Base-by-base conservation (phyloP, 148 eudicot genomes). In the Mesembryanthemum crystallinum region DNA sequence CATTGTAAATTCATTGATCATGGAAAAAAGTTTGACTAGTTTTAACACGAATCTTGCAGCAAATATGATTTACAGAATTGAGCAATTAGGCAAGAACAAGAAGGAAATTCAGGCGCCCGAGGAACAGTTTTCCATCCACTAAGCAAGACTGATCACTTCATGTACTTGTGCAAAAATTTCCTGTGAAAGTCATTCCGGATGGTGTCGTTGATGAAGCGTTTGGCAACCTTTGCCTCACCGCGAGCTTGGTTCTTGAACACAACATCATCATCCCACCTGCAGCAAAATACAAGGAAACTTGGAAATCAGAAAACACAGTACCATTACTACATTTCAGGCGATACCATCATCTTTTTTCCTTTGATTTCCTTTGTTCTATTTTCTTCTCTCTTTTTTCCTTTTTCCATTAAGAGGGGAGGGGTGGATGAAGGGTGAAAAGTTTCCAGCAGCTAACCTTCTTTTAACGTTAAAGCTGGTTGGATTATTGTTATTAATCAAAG, bases 221-320 rank as follows among this genome's bases (percentile, higher is more conserved):
- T 95, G 8, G 92, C 78, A n/a, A 85, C 68, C 80, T 95, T 95
- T 73, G 88, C 72, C 80, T 95, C 98, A 24, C 98, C 98, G 25
- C 98, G 98, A 27, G 98, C 85, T 80, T 92, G 98, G 88, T 95
- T 95, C 88, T 95, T 95, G 80, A 95, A 95, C 63, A 95, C 98
- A 62, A 95, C 98, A 83, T 95, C 98, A 82, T 92, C 98, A 85
- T 95, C 98, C 98, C 98, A 94, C 88, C 98, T 94, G 86, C 61
- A 77, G 62, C 73, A 35, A 54, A 18, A 5, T 45, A 76, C 49
- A 29, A 11, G 8, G 32, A 52, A 27, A 43, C 0, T 27, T n/a
- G 18, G 21, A 37, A 14, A 60, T 2, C 12, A 51, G 24, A 45
- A 10, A 45, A 10, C 12, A 45, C 52, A 51, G 7, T 15, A 15